Conservation (phyloP, 2,329 filamentous ascomycete species). For the Incumbomyces lentus region DNA sequence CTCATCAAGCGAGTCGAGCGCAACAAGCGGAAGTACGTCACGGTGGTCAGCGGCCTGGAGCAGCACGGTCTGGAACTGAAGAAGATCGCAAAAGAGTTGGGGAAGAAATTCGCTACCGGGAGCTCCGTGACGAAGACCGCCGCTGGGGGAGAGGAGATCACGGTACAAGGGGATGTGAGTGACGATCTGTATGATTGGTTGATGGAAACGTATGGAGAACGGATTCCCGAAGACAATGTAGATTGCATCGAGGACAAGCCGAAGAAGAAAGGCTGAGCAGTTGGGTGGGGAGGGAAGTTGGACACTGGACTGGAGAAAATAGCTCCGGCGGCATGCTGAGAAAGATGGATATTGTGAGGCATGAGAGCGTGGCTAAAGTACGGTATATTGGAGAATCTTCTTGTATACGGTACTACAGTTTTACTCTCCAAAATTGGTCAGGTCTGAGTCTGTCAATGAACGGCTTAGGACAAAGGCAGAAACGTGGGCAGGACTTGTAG, state of each 20-base stretch:
- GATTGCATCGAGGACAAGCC: slow-evolving; percentile 93
- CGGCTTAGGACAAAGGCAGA: no score
- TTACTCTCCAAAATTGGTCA: no score
- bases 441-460: no score
- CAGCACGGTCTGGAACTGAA: slow-evolving; percentile 86
- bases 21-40: slow-evolving; percentile 96
- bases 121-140: slow-evolving; percentile 82
- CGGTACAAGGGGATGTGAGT: slow-evolving; percentile 92
- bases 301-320: no score
- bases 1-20: slow-evolving; percentile 94
- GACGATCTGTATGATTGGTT: slow-evolving; percentile 90
- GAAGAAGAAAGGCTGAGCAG: slow-evolving; percentile 53
- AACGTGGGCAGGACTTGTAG: no score
- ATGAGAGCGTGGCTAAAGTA: no score
- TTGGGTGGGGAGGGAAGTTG: no score
- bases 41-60: slow-evolving; percentile 81
- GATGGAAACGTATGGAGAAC: slow-evolving; percentile 67
- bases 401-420: no score
- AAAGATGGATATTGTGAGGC: no score
- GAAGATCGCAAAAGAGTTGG: slow-evolving; percentile 91
- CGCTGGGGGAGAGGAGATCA: slow-evolving; percentile 85
- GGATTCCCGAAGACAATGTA: slow-evolving; percentile 89
- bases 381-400: no score
- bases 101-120: slow-evolving; percentile 97
- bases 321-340: no score